Base-by-base conservation (phyloP, 257 asterid species). In the Solanum ossicruentum region DNA sequence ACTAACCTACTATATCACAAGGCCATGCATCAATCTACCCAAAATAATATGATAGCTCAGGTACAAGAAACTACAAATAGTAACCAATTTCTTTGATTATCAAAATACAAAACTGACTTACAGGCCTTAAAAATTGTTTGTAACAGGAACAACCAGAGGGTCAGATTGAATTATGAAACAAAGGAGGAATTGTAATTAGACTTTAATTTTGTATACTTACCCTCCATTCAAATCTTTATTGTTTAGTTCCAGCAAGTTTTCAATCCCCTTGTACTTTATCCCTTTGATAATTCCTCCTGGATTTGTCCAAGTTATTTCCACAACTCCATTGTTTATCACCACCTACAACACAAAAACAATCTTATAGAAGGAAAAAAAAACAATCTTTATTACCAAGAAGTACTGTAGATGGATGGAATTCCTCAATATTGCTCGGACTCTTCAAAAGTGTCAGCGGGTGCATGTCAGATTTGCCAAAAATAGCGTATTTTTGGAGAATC, bases 231-330 rank as follows among this genome's bases (percentile, higher is more conserved):
- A 36, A 51, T 49, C 85, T 52, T 49, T 28, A 26, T 83, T 83
- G 69, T 83, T 83, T 36, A 67, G 1, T 52, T 83, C 85, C 23
- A 83, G 2, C 85, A 83, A 83, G 67, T 83, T 83, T n/a, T 83
- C 85, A 67, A 83, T 67, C 69, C 85, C 85, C 21, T 69, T 36
- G 67, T 28, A 83, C 28, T 83, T 66, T 67, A 83, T 83, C 51
- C 81, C 85, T 83, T 15, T 83, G 67, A 83, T 83, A 49, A 67
- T 83, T 26, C 85, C 85, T 26, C 80, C 80, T 67, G 80, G 85
- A 65, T 83, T 69, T 52, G 80, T 83, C 80, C 78, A 65, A 10
- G 80, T 83, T 51, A 65, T 69, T 52, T 83, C 80, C 80, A 69
- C 15, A 20, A 69, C 85, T 23, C 77, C 77, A 82, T 82, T 82